A percentile compares a stretch with the other conserved stretches of the same genome.
Conservation (phyloP, 169 alveolate genomes). For the Plasmodium berghei region DNA sequence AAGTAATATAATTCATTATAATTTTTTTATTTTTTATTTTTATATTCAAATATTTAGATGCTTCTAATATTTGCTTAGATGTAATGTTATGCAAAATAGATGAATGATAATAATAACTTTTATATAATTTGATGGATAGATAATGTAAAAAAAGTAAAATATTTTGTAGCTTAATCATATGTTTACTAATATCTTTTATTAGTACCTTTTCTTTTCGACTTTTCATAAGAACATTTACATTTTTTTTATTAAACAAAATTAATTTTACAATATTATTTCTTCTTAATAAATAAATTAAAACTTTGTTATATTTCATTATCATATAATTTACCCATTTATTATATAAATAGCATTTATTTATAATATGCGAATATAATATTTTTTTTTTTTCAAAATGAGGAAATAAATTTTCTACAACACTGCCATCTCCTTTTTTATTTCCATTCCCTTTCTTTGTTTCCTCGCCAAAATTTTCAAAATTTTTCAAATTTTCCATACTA, state of each 20-base stretch:
- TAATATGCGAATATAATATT: slow-evolving; percentile 18
- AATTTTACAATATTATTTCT: slow-evolving; percentile 50
- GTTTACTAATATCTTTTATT: slow-evolving; percentile 11
- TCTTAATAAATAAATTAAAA: slow-evolving; percentile 25
- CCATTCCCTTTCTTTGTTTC: background rate
- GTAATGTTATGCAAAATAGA: slow-evolving; percentile 59
- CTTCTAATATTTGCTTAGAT: slow-evolving; percentile 51
- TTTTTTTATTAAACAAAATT: slow-evolving; percentile 50
- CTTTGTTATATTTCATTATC: slow-evolving; percentile 35
- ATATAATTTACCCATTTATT: slow-evolving; percentile 48
- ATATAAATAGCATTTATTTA: slow-evolving; percentile 62
- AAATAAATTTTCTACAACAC: background rate
- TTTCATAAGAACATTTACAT: slow-evolving; percentile 41
- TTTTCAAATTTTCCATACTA: background rate
- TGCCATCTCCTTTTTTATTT: background rate
- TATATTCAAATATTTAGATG: slow-evolving; percentile 60
- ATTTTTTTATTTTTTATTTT: slow-evolving; percentile 23
- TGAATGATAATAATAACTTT: slow-evolving; percentile 57
- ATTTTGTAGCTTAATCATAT: slow-evolving; percentile 38
- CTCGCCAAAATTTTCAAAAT: background rate
- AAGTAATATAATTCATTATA: slow-evolving; percentile 12
- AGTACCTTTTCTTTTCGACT: slow-evolving; percentile 25
- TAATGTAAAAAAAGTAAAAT: slow-evolving; percentile 30
- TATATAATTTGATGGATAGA: slow-evolving; percentile 40
- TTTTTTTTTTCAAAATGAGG: slow-evolving; percentile 3